Conservation (phyloP, 75 land plant species). For the Pseudotsuga menziesii region DNA sequence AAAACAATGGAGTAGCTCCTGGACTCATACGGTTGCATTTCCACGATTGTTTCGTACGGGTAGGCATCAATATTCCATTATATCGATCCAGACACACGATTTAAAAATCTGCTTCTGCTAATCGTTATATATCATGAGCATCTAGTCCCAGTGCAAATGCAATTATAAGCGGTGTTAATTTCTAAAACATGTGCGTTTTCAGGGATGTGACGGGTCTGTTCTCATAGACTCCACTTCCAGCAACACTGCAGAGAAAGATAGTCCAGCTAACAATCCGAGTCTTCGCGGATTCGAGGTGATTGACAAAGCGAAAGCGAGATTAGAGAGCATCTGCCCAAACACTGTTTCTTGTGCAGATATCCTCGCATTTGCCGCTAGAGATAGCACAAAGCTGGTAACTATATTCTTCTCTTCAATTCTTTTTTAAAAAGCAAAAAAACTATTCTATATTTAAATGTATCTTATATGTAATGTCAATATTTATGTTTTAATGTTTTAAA, state of each 20-base stretch:
- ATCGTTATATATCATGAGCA: too few relatives aligned
- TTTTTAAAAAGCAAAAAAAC: too few relatives aligned
- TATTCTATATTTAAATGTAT: too few relatives aligned
- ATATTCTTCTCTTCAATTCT: background rate
- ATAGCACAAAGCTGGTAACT: slow-evolving; percentile 2
- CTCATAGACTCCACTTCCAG: slow-evolving; percentile 12
- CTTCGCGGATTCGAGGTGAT: slow-evolving; percentile 19
- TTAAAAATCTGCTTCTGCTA: too few relatives aligned
- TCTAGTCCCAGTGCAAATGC: too few relatives aligned
- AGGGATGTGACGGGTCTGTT: slow-evolving; percentile 21
- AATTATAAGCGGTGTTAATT: too few relatives aligned
- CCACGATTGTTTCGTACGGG: slow-evolving; percentile 19
- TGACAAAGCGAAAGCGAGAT: slow-evolving; percentile 8
- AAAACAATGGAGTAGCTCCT: background rate
- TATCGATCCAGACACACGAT: too few relatives aligned
- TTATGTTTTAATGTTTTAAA: too few relatives aligned
- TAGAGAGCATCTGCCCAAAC: slow-evolving; percentile 18
- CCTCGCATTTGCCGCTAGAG: slow-evolving; percentile 21
- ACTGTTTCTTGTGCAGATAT: slow-evolving; percentile 24
- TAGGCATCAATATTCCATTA: background rate
- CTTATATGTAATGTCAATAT: too few relatives aligned
- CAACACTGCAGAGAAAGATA: slow-evolving; percentile 19
- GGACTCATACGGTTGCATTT: slow-evolving; percentile 22
- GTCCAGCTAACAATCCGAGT: slow-evolving; percentile 3
- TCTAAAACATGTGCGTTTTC: too few relatives aligned